These are phyloP conservation scores for Podospora tetraspora DNA, from an alignment of 495 filamentous ascomycete genomes.

Conservation along the genomic window DNA sequence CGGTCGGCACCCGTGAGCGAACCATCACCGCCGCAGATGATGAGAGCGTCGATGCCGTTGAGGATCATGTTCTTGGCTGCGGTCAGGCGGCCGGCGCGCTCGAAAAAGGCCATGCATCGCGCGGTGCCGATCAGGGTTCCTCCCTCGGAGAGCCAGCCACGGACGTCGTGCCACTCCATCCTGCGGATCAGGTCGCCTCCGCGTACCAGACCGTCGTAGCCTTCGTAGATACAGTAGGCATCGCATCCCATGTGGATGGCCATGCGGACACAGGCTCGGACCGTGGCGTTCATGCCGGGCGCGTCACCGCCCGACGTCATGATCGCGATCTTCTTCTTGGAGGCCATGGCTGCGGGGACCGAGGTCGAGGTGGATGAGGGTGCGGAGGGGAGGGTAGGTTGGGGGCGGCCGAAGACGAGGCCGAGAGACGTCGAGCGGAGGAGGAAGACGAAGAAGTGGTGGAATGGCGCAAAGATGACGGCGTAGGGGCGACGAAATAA, in stretches of 20 bases:
- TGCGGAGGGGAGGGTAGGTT: not conserved
- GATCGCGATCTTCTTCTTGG: slow-evolving; percentile 79
- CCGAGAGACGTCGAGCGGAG: slow-evolving; percentile 21
- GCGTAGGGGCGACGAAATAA: slow-evolving; percentile 23
- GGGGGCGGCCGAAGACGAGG: slow-evolving; percentile 13
- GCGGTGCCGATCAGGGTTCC: slow-evolving; percentile 97
- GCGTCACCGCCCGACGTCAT: slow-evolving; percentile 98
- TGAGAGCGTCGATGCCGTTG: slow-evolving; percentile 89
- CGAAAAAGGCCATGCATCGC: slow-evolving; percentile 80
- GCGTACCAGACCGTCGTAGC: slow-evolving; percentile 90
- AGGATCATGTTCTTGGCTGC: slow-evolving; percentile 91
- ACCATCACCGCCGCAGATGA: slow-evolving; percentile 97
- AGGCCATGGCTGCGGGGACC: slow-evolving; percentile 29
- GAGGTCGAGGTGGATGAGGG: slow-evolving; percentile 1
- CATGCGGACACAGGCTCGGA: slow-evolving; percentile 91
- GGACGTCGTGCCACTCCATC: slow-evolving; percentile 90
- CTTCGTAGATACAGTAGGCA: slow-evolving; percentile 85
- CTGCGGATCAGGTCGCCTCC: slow-evolving; percentile 82
- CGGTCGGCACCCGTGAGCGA: slow-evolving; percentile 94
- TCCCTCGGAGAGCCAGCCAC: slow-evolving; percentile 89
- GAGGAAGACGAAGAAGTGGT: slow-evolving; percentile 20
- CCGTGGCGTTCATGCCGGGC: slow-evolving; percentile 95
- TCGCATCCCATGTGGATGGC: slow-evolving; percentile 82
- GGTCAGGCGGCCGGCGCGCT: slow-evolving; percentile 71
- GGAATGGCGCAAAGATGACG: slow-evolving; percentile 23